phyloP scores from a whole-genome alignment of 352 stramenopile species.

The Globisporangium alternatum region DNA sequence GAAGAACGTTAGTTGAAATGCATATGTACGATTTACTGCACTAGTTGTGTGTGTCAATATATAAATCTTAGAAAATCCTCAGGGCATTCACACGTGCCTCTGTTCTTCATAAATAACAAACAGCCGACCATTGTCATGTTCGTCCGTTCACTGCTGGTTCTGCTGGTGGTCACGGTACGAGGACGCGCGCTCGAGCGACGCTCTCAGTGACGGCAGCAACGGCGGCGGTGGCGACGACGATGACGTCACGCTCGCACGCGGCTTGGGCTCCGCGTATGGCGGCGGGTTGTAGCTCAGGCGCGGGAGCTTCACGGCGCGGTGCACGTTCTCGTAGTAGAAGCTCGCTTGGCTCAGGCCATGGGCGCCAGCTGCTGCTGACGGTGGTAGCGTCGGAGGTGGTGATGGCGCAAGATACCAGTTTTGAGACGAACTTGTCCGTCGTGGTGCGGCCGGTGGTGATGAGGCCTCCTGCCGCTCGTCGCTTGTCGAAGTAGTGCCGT shows the following conservation, averaged over 20 bases:
- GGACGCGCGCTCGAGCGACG: constrained; percentile 12
- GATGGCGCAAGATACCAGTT: neutral
- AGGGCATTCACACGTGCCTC: neutral
- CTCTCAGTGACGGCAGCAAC: constrained; percentile 7
- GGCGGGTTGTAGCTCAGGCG: neutral
- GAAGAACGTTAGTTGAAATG: too few relatives aligned
- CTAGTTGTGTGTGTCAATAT: too few relatives aligned
- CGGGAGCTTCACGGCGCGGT: neutral
- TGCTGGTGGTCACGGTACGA: constrained; percentile 6
- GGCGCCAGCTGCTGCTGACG: neutral
- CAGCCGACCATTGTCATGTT: neutral
- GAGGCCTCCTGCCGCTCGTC: neutral
- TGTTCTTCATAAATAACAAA: neutral
- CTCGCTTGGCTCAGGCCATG: neutral
- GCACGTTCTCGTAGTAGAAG: neutral
- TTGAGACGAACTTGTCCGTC: neutral
- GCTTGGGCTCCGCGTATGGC: neutral
- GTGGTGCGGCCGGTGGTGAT: neutral
- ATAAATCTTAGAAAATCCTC: neutral
- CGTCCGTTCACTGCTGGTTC: neutral
- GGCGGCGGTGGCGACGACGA: neutral
- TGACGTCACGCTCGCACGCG: neutral
- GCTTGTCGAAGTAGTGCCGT: neutral
- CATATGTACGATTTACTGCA: too few relatives aligned
- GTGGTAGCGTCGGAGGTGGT: neutral